Percentiles rank a stretch among this genome's conserved stretches.
These are phyloP conservation scores for Apophysomyces elegans DNA, from an alignment of 371 early-diverging fungal genomes.

Conservation along the genomic window DNA sequence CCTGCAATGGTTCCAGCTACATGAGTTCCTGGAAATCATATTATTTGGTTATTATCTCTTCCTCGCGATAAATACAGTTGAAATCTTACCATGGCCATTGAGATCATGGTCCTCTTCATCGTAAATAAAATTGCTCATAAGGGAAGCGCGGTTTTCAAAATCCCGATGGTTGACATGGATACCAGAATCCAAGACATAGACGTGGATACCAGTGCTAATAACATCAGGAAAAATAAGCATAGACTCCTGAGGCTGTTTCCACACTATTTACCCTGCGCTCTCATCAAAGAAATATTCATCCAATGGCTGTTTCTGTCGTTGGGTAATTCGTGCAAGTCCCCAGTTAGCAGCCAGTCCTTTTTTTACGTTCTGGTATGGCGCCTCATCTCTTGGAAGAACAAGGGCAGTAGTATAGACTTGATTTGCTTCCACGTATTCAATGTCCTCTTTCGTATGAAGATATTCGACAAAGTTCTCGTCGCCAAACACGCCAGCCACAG, in stretches of 20 bases:
- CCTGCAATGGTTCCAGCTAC: slow-evolving; percentile 80
- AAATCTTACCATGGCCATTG: slow-evolving; percentile 74
- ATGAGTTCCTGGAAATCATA: slow-evolving; percentile 62
- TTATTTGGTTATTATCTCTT: slow-evolving; percentile 13
- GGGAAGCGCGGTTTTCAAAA: slow-evolving; percentile 74
- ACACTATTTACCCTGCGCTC: slow-evolving; percentile 19
- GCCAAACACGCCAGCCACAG: slow-evolving; percentile 20
- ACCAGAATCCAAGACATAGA: slow-evolving; percentile 53
- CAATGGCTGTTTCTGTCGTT: slow-evolving; percentile 7
- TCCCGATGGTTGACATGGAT: slow-evolving; percentile 73
- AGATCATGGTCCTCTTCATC: slow-evolving; percentile 61
- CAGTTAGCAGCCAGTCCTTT: slow-evolving; percentile 19
- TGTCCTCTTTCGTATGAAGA: slow-evolving; percentile 12
- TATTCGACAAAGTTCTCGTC: slow-evolving; percentile 20
- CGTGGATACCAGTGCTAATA: slow-evolving; percentile 22
- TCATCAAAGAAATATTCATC: slow-evolving; percentile 18
- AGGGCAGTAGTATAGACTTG: slow-evolving; percentile 20
- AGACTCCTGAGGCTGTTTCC: background rate
- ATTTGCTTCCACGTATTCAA: slow-evolving; percentile 29
- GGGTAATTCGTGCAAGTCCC: slow-evolving; percentile 25
- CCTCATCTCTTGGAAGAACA: slow-evolving; percentile 12
- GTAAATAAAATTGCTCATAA: slow-evolving; percentile 58
- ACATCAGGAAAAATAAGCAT: background rate
- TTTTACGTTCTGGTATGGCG: background rate
- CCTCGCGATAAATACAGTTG: background rate